These are phyloP conservation scores for Phytophthora pistaciae DNA, from an alignment of 352 stramenopile species.

Conservation along the genomic window DNA sequence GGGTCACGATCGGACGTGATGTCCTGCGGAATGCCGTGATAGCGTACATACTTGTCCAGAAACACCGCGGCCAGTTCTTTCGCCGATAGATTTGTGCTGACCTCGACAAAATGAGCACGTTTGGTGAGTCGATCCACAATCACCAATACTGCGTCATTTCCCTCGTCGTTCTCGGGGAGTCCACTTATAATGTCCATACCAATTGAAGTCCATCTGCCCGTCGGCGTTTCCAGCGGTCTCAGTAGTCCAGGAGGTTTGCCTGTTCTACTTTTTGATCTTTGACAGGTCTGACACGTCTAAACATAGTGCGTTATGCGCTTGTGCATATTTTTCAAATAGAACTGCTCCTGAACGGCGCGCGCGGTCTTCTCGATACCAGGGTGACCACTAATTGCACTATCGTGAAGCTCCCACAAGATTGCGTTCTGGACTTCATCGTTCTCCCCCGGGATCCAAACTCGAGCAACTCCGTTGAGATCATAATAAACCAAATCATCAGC, in stretches of 20 bases:
- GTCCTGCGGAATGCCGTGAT: background rate
- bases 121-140: constrained; percentile 9
- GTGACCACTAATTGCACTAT: constrained; percentile 15
- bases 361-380: constrained; percentile 13
- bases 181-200: constrained; percentile 3
- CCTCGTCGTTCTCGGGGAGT: background rate
- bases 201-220: background rate
- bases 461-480: constrained; percentile 1
- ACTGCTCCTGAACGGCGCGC: constrained; percentile 2
- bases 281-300: constrained; percentile 8
- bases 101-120: constrained; percentile 10
- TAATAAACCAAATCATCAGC: constrained; percentile 7
- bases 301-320: constrained; percentile 7
- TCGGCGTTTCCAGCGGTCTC: constrained; percentile 2
- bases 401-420: constrained; percentile 13
- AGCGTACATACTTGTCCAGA: background rate
- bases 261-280: constrained; percentile 7
- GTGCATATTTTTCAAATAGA: constrained; percentile 13
- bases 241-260: constrained; percentile 5
- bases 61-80: background rate
- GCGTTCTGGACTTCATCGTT: constrained; percentile 20
- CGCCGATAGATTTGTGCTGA: background rate
- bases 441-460: constrained; percentile 2
- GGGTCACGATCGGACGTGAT: background rate
- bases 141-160: constrained; percentile 3